Base-by-base conservation (phyloP, 2,329 filamentous ascomycete genomes). In the Bipolaris zeicola region DNA sequence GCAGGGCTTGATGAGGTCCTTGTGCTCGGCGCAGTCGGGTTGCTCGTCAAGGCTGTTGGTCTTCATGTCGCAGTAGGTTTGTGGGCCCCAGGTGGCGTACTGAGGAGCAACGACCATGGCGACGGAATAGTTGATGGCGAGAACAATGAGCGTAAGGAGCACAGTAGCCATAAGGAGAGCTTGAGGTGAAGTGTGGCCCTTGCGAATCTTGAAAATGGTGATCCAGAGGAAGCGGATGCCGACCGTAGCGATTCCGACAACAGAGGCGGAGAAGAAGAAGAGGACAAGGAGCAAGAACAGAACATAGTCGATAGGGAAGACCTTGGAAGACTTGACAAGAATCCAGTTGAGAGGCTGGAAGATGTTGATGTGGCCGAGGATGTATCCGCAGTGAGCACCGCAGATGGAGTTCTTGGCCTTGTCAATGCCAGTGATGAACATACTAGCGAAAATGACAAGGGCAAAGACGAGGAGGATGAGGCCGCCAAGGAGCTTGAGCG, bases 191-290 rank as follows among this genome's bases (percentile, higher is more conserved):
- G 94, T 98, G 65, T 93, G 87, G 26, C 92, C 92, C 70, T 89
- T 91, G 68, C 92, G 87, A 68, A 99, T 94, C 74, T 89, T 88
- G 83, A 98, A 98, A 69, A 99, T 87, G 56, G 86, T 89, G 66
- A 99, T 83, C 95, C 95, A 99, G 50, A 99, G 85, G 82, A 99
- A 96, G 63, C 95, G 90, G 68, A 99, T 96, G 43, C 95, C 95
- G 55, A 97, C 85, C 1, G 87, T 85, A 3, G 92, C 90, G 50
- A 98, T 87, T 14, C 95, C 95, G 1, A 92, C 86, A 49, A 99
- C 88, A 8, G 92, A 93, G 69, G 91, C 89, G 77, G 85, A 88
- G 79, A 99, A 98, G 75, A 99, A 88, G 66, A 97, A 86, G 1
- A 98, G 80, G 0, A 96, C 86, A 7, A 99, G 79, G 1, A 96